phyloP scores from a whole-genome alignment of 2,329 filamentous ascomycete genomes.

The Rugonectria rugulosa region DNA sequence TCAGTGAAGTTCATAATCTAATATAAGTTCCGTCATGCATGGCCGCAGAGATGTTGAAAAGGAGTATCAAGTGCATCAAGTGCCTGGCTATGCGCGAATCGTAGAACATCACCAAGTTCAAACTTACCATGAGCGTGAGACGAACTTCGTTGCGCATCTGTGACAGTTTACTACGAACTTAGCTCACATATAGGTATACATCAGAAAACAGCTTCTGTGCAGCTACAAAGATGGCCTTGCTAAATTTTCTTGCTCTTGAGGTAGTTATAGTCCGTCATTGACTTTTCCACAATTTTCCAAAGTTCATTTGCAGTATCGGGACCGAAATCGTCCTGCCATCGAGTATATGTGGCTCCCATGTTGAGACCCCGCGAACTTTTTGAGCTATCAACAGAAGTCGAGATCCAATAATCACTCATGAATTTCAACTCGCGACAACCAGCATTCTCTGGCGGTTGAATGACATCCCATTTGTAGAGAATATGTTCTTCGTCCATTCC shows the following conservation, averaged over 20 bases:
- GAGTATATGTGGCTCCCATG: not conserved
- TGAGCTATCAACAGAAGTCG: not conserved
- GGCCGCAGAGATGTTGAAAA: no score
- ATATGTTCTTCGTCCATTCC: not conserved
- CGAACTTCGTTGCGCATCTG: no score
- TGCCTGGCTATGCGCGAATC: no score
- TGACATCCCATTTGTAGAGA: not conserved
- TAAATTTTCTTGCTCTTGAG: not conserved
- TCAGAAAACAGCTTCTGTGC: no score
- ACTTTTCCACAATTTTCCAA: not conserved
- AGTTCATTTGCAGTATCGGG: not conserved
- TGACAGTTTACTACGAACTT: no score
- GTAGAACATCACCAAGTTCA: no score
- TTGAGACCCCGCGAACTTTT: not conserved
- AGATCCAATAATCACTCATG: not conserved
- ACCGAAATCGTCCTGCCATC: not conserved
- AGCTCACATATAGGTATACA: no score
- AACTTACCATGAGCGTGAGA: no score
- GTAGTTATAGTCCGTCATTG: not conserved
- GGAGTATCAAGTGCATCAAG: no score
- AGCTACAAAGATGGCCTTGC: no score
- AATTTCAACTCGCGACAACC: not conserved
- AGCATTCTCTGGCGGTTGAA: not conserved
- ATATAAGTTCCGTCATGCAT: no score
- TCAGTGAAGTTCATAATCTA: no score